Evolutionary conservation across 1,139 yeast species (phyloP).

Genomic region (Debaryomycetaceae sp.): DNA sequence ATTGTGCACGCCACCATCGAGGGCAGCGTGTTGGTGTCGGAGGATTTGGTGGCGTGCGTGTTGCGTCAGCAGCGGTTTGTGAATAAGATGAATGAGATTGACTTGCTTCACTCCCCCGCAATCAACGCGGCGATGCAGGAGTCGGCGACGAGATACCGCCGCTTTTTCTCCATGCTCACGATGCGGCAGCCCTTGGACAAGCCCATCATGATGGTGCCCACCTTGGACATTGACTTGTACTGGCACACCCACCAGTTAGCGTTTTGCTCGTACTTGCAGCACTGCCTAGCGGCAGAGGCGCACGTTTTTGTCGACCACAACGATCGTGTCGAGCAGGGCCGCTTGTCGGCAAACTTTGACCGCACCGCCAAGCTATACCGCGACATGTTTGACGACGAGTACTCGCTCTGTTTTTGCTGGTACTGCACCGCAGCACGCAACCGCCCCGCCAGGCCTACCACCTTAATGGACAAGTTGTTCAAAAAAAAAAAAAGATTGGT

Average conservation of each 20-base stretch:
- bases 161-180: conserved; percentile 21
- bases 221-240: conserved; percentile 34
- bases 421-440: conserved; percentile 15
- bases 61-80: conserved; percentile 29
- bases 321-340: conserved; percentile 21
- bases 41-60: conserved; percentile 30
- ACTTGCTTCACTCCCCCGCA: conserved; percentile 25
- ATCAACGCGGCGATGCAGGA: conserved; percentile 18
- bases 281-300: conserved; percentile 13
- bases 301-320: conserved; percentile 22
- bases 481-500: background rate
- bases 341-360: conserved; percentile 18
- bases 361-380: conserved; percentile 19
- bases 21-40: conserved; percentile 15
- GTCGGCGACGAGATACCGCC: conserved; percentile 20
- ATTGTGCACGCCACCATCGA: conserved; percentile 17
- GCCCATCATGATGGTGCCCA: conserved; percentile 30
- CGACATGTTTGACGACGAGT: conserved; percentile 16
- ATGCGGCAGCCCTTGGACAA: background rate
- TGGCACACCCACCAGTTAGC: conserved; percentile 40
- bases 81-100: conserved; percentile 23
- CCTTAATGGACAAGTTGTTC: background rate
- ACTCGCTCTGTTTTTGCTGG: conserved; percentile 25
- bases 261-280: conserved; percentile 19
- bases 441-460: background rate